Evolutionary conservation across 805 yeast genomes (phyloP).

Genomic region (Ogataea trehaloabstinens): DNA sequence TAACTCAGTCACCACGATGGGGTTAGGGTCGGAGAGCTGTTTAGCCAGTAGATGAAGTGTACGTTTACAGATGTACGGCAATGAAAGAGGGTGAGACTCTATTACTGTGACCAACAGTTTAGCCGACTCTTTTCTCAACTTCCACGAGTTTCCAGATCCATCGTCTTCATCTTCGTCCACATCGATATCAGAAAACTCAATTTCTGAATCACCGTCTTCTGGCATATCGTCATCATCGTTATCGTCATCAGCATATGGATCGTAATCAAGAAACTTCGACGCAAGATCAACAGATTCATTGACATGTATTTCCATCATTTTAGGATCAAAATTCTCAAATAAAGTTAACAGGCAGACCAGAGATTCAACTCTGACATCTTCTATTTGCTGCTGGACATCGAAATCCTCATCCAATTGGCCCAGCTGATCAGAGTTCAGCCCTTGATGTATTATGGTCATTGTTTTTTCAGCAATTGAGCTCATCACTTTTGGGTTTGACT

Average conservation of each 20-base stretch:
- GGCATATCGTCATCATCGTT: slow-evolving; percentile 30
- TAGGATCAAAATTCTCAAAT: slow-evolving; percentile 37
- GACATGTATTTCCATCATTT: slow-evolving; percentile 27
- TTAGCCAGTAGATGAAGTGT: slow-evolving; percentile 33
- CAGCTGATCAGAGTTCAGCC: slow-evolving; percentile 19
- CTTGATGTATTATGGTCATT: slow-evolving; percentile 12
- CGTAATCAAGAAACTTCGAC: slow-evolving; percentile 37
- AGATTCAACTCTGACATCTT: slow-evolving; percentile 48
- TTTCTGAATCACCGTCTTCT: slow-evolving; percentile 41
- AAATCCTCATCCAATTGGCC: slow-evolving; percentile 31
- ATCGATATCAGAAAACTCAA: slow-evolving; percentile 38
- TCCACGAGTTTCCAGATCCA: slow-evolving; percentile 51
- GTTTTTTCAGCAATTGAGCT: slow-evolving; percentile 11
- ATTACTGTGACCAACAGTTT: slow-evolving; percentile 40
- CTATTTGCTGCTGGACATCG: slow-evolving; percentile 30
- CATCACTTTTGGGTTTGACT: slow-evolving; percentile 27
- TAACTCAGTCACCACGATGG: slow-evolving; percentile 49
- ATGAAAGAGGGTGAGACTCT: slow-evolving; percentile 34
- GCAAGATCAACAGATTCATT: slow-evolving; percentile 30
- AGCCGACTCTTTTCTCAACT: slow-evolving; percentile 53
- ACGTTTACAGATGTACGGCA: slow-evolving; percentile 34
- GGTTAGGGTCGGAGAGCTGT: slow-evolving; percentile 43
- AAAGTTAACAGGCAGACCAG: slow-evolving; percentile 39
- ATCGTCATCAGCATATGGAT: slow-evolving; percentile 42
- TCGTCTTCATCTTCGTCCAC: slow-evolving; percentile 45